Base-by-base conservation (phyloP, 192 early-diverging fungal genomes). In the Umbelopsis isabellina region DNA sequence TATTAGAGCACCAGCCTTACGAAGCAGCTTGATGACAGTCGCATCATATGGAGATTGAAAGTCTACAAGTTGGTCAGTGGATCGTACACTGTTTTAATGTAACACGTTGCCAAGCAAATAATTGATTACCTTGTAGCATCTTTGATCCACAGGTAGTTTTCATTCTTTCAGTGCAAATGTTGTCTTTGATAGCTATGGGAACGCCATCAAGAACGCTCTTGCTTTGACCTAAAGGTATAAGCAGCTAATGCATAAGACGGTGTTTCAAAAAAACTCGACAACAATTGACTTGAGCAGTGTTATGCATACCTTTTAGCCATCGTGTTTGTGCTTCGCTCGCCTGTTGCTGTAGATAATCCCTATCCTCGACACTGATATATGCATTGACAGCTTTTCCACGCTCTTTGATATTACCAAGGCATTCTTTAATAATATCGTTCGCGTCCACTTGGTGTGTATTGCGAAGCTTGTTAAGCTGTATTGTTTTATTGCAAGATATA, bases 111-210 rank as follows among this genome's bases (percentile, higher is more conserved):
- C 27, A 2, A 30, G 27, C 27, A 30, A 3, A 30, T 30, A 30
- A 30, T 30, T 30, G 27, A 1, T 30, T 86, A 79, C 86, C 76
- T 64, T 84, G 67, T 0, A 98, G 83, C 73, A 91, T 87, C 1
- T 48, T 67, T 1, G 96, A 98, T 7, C 83, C 87, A 69, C 96
- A 98, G 4, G 92, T 91, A 2, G 92, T 93, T 18, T 83, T 77
- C n/a, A 85, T 66, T 4, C 58, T 58, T 4, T 65, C 49, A 0
- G 89, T 91, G 51, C 89, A 89, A 69, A 98, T 87, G 66, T 95
- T 95, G 83, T 88, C 88, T 72, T 98, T 98, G 68, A 94, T 77
- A 13, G 85, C 92, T 9, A 95, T 76, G 0, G 88, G 76, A 67
- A 90, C 81, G 10, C 88, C 93, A 37, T 90, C 82, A 13, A 95